A percentile compares a stretch with the other conserved stretches of the same genome.
Evolutionary conservation across 2,329 filamentous ascomycete genomes (phyloP).

Genomic region (Nothophaeocryptopus gaeumannii): DNA sequence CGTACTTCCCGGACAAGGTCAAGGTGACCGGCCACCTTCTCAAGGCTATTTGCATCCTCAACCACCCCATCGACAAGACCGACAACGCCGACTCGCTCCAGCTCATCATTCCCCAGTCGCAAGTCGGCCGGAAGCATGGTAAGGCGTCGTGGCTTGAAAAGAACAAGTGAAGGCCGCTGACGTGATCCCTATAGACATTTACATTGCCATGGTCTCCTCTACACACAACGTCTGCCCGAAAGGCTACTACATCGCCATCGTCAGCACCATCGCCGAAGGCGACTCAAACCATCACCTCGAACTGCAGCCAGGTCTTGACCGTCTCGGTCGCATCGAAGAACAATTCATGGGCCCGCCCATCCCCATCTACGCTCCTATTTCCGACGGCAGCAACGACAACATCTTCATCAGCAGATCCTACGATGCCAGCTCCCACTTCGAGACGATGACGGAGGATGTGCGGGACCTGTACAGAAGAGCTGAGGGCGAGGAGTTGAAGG

Average conservation of each 20-base stretch:
- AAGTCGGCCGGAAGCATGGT: slow-evolving; percentile 96
- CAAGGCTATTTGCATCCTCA: slow-evolving; percentile 95
- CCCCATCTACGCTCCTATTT: slow-evolving; percentile 86
- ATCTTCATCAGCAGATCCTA: slow-evolving; percentile 99
- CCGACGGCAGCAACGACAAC: slow-evolving; percentile 78
- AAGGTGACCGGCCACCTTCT: slow-evolving; percentile 85
- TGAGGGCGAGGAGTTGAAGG: slow-evolving; percentile 78
- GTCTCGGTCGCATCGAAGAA: slow-evolving; percentile 91
- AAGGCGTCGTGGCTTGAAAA: slow-evolving; percentile 33
- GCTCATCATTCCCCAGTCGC: slow-evolving; percentile 95
- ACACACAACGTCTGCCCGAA: slow-evolving; percentile 98
- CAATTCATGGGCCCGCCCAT: slow-evolving; percentile 94
- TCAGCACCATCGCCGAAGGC: slow-evolving; percentile 93
- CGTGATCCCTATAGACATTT: slow-evolving; percentile 66
- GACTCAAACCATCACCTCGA: slow-evolving; percentile 92
- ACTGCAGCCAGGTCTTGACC: slow-evolving; percentile 85
- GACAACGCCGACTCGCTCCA: slow-evolving; percentile 86
- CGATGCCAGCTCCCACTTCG: slow-evolving; percentile 95
- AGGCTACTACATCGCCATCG: slow-evolving; percentile 98
- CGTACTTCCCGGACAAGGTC: slow-evolving; percentile 90
- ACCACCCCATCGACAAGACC: slow-evolving; percentile 89
- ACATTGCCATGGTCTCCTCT: slow-evolving; percentile 91
- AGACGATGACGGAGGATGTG: slow-evolving; percentile 91
- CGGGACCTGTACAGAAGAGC: slow-evolving; percentile 86
- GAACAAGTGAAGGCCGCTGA: background rate